A percentile compares a stretch with the other conserved stretches of the same genome.
These are phyloP conservation scores for Salix exigua DNA, from an alignment of 345 rosid species.

Conservation along the genomic window DNA sequence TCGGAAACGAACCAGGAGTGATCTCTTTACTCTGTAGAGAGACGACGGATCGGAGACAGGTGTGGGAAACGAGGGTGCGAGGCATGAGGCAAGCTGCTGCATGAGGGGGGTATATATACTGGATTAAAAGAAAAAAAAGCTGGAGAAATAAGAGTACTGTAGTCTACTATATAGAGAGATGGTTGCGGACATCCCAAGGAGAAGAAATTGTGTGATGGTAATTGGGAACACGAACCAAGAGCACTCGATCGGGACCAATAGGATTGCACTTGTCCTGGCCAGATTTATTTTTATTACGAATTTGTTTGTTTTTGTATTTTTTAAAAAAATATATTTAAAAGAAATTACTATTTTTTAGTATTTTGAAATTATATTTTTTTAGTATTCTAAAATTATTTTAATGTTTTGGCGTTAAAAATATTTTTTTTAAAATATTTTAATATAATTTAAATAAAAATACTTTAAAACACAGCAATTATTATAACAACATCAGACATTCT, in stretches of 20 bases:
- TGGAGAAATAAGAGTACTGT: not conserved
- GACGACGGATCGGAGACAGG: slow-evolving; percentile 12
- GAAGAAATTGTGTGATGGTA: slow-evolving; percentile 26
- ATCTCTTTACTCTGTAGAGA: not conserved
- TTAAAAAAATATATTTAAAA: too few relatives aligned
- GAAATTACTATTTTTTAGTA: too few relatives aligned
- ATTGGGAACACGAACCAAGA: slow-evolving; percentile 46
- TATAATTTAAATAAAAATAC: too few relatives aligned
- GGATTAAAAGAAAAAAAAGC: slow-evolving; percentile 11
- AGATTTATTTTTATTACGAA: too few relatives aligned
- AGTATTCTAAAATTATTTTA: too few relatives aligned
- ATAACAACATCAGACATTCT: too few relatives aligned
- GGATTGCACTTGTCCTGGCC: slow-evolving; percentile 25
- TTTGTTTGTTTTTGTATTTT: too few relatives aligned
- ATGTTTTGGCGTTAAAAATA: too few relatives aligned
- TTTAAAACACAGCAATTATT: too few relatives aligned
- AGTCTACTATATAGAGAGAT: slow-evolving; percentile 14
- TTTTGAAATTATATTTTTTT: too few relatives aligned
- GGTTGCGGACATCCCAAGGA: slow-evolving; percentile 61
- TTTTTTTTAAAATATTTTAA: too few relatives aligned
- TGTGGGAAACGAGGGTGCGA: not conserved
- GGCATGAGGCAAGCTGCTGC: slow-evolving; percentile 28
- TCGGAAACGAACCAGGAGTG: not conserved
- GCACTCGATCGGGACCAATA: slow-evolving; percentile 35
- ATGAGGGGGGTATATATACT: slow-evolving; percentile 42